phyloP scores from a whole-genome alignment of 225 moss, liverwort and hornwort species.

The Pleurozium schreberi region DNA sequence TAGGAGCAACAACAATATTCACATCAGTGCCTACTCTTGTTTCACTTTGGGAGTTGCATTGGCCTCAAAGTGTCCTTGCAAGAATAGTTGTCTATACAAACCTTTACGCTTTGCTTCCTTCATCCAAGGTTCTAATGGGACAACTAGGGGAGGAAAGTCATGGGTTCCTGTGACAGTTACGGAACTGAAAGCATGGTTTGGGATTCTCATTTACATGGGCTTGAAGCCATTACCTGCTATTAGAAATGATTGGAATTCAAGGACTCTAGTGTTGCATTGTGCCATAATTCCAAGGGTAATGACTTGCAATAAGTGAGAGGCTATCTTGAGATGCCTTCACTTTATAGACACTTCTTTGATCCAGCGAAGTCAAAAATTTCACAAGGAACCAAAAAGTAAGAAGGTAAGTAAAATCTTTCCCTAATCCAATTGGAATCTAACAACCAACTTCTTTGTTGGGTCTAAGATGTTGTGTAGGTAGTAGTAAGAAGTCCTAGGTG shows the following conservation, averaged over 20 bases:
- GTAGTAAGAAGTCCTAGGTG: too few species aligned
- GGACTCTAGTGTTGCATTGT: too few species aligned
- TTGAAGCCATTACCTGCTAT: neutral
- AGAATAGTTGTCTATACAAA: neutral
- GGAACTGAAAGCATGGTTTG: neutral
- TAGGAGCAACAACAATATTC: rapidly evolving
- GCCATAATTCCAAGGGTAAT: rapidly evolving
- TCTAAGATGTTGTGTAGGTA: too few species aligned
- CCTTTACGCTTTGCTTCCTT: rapidly evolving
- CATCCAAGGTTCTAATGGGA: rapidly evolving
- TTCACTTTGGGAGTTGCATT: neutral
- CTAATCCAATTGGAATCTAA: too few species aligned
- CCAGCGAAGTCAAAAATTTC: rapidly evolving
- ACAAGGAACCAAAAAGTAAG: neutral
- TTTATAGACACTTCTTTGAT: neutral
- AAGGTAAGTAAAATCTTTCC: too few species aligned
- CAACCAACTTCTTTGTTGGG: too few species aligned
- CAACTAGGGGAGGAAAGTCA: neutral
- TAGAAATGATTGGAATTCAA: neutral
- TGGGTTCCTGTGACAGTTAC: rapidly evolving
- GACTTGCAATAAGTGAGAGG: neutral
- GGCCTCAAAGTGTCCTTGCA: neutral
- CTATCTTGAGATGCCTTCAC: neutral
- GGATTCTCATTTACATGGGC: neutral
- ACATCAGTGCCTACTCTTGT: neutral